Evolutionary conservation across 345 rosid species (phyloP), one percentile per base, ranked within the genome.

Genomic region (Toxicodendron radicans): DNA sequence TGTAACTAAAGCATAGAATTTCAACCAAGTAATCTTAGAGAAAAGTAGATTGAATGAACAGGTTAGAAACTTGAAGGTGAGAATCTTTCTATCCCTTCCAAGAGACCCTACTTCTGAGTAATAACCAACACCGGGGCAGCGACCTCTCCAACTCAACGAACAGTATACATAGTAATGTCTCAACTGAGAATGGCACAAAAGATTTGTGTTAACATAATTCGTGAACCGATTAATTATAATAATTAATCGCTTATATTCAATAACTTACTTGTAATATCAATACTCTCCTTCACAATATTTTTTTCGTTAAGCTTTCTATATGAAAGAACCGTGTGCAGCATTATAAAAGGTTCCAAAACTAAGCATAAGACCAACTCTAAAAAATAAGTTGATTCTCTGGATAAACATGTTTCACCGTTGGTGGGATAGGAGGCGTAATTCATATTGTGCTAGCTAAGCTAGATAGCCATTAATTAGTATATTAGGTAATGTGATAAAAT

Each of bases 391-490:
- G 38, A 6, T 35, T 73, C 30, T 27, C 30, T 27, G 30, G 30
- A 27, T 27, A 27, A 27, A 27, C 30, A 27, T 27, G 30, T 27
- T 27, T 27, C 30, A 27, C 30, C 30, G 30, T 27, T 27, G 30
- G 30, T 27, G 30, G 30, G 30, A 27, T 27, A 27, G 30, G 2
- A 27, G 30, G 30, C 30, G 2, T 27, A 63, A 65, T 24, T 45
- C n/a, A 57, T 48, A n/a, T 41, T 18, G 27, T 56, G 59, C 41
- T 45, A 8, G 59, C 41, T 45, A 8, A 43, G 24, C 57, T 35
- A 18, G 69, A 58, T 27, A 20, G 51, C 52, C n/a, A n/a, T n/a
- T n/a, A 13, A 73, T 41, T 21, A 73, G 64, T 54, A 32, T 72
- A 41, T 45, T 3, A 23, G 7, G 33, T 20, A 59, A n/a, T 38